These are phyloP conservation scores for Senecio squalidus DNA, from an alignment of 140 eudicot genomes.

Conservation along the genomic window DNA sequence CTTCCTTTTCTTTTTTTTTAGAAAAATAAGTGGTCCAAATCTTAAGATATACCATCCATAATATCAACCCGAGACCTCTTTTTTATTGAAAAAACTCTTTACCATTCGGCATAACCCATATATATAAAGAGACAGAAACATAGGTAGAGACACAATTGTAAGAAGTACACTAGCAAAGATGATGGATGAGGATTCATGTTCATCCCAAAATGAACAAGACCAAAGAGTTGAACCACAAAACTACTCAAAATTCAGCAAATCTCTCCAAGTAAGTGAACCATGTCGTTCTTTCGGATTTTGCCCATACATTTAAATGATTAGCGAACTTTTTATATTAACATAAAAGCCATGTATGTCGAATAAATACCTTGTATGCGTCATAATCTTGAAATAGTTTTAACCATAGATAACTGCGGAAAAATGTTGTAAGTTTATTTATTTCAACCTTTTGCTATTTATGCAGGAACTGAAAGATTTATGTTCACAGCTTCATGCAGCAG, in stretches of 20 bases:
- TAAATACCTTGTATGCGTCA: no score
- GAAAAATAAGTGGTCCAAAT: no score
- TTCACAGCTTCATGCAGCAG: conserved; percentile 78
- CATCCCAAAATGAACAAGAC: not conserved
- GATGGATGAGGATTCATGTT: conserved; percentile 17
- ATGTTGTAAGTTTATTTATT: no score
- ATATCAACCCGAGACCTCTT: not conserved
- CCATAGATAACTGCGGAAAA: conserved; percentile 39
- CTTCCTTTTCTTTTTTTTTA: no score
- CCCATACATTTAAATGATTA: no score
- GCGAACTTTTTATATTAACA: no score
- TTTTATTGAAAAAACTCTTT: no score
- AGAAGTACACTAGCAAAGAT: conserved; percentile 5
- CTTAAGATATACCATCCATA: not conserved
- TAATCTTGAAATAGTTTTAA: not conserved
- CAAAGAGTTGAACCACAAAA: conserved; percentile 14
- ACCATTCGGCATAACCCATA: no score
- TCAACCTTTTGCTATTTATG: no score
- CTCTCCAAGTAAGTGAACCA: conserved; percentile 27
- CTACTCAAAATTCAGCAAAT: conserved; percentile 21
- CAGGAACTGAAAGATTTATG: conserved; percentile 66
- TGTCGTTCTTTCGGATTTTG: no score
- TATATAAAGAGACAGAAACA: not conserved
- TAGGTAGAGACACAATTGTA: conserved; percentile 12
- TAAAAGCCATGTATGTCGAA: no score